These are phyloP conservation scores for Chimonanthus salicifolius DNA, from an alignment of 164 flowering plant species.

Conservation along the genomic window DNA sequence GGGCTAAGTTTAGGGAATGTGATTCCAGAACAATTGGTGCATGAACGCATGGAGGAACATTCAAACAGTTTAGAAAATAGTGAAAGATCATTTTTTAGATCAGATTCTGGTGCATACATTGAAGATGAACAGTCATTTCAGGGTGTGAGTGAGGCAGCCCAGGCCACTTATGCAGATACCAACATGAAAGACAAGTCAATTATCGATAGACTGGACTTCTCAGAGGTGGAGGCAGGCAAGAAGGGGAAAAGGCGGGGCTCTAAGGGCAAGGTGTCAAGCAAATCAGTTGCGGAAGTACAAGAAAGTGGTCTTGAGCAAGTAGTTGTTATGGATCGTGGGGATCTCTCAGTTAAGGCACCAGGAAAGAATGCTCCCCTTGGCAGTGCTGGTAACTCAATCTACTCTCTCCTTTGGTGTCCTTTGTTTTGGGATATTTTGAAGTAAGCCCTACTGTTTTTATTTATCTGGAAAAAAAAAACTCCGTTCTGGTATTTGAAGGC, in stretches of 20 bases:
- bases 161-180: conserved; percentile 17
- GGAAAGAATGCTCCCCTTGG: conserved; percentile 41
- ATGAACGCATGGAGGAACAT: conserved; percentile 24
- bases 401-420: neutral
- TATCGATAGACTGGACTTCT: conserved; percentile 24
- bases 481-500: no score
- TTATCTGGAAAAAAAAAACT: no score
- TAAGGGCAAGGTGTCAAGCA: conserved; percentile 28
- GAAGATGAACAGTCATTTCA: conserved; percentile 27
- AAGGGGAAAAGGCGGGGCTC: conserved; percentile 33
- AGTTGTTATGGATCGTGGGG: conserved; percentile 37
- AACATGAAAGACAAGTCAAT: conserved; percentile 16
- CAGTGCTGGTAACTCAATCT: conserved; percentile 25
- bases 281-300: conserved; percentile 25
- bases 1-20: conserved; percentile 33
- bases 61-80: conserved; percentile 20
- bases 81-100: conserved; percentile 29
- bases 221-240: conserved; percentile 29
- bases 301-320: conserved; percentile 30
- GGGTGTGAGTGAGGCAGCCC: conserved; percentile 26
- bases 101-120: conserved; percentile 29
- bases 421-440: neutral
- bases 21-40: conserved; percentile 14
- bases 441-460: no score
- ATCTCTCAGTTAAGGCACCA: conserved; percentile 26